phyloP scores from a whole-genome alignment of 805 yeast genomes.

The Saccharomycopsis olivae region DNA sequence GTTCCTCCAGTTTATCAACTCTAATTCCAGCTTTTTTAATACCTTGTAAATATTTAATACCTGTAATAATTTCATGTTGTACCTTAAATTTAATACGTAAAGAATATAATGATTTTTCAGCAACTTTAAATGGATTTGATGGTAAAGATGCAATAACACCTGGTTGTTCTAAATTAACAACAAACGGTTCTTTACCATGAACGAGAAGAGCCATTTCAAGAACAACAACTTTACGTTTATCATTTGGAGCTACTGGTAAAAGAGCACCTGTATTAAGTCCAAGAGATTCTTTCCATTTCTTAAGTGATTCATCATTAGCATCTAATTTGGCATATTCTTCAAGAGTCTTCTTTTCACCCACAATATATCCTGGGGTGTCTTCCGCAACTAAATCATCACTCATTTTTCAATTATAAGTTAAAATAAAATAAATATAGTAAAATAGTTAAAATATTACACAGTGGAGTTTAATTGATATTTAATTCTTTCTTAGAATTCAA shows the following conservation, averaged over 20 bases:
- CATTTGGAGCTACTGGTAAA: conserved; percentile 60
- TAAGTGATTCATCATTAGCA: conserved; percentile 82
- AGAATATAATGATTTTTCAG: conserved; percentile 67
- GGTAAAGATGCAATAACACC: conserved; percentile 46
- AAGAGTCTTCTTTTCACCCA: conserved; percentile 54
- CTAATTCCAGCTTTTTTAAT: conserved; percentile 83
- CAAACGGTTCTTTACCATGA: conserved; percentile 58
- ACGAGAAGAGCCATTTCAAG: conserved; percentile 63
- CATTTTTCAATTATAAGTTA: conserved; percentile 8
- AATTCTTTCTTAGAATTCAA: too few relatives aligned
- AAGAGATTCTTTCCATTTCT: conserved; percentile 83
- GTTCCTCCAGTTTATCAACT: conserved; percentile 78
- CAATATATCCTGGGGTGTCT: conserved; percentile 48
- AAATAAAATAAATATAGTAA: too few relatives aligned
- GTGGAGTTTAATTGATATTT: too few relatives aligned
- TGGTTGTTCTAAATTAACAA: conserved; percentile 49
- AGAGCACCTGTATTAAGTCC: conserved; percentile 57
- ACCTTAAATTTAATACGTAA: conserved; percentile 69
- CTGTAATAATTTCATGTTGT: conserved; percentile 86
- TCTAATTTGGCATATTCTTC: conserved; percentile 77
- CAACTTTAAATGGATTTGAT: conserved; percentile 61
- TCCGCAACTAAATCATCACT: conserved; percentile 54
- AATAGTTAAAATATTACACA: too few relatives aligned
- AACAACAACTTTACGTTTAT: conserved; percentile 68
- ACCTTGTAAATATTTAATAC: conserved; percentile 74